phyloP scores from a whole-genome alignment of 2,329 filamentous ascomycete genomes.

The Ustilaginoidea virens region DNA sequence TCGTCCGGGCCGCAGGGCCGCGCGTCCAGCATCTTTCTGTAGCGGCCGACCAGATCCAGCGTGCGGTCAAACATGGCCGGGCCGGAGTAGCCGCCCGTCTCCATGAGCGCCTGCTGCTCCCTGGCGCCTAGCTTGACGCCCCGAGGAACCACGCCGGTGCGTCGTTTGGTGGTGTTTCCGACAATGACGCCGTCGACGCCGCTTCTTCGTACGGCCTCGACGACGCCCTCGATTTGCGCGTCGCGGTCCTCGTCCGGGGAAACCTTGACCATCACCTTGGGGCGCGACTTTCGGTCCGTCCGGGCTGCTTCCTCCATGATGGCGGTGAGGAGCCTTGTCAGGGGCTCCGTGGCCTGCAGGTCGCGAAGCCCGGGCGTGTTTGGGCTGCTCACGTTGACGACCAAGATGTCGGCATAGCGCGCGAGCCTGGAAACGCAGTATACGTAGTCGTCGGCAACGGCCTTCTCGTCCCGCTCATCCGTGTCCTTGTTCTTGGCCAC shows the following conservation, averaged over 20 bases:
- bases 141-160: constrained; percentile 53
- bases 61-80: constrained; percentile 78
- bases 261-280: constrained; percentile 86
- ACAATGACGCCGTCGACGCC: constrained; percentile 94
- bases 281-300: constrained; percentile 52
- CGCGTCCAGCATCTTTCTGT: constrained; percentile 53
- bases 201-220: constrained; percentile 64
- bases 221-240: constrained; percentile 74
- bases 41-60: constrained; percentile 61
- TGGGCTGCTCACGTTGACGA: constrained; percentile 93
- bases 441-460: constrained; percentile 71
- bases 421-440: constrained; percentile 73
- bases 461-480: constrained; percentile 67
- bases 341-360: constrained; percentile 68
- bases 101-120: constrained; percentile 53
- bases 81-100: constrained; percentile 81
- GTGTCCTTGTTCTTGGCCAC: constrained; percentile 95
- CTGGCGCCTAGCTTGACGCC: constrained; percentile 47
- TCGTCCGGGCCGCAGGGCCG: constrained; percentile 17
- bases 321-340: constrained; percentile 65
- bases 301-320: constrained; percentile 66
- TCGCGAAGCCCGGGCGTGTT: constrained; percentile 87
- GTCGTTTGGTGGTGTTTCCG: constrained; percentile 85
- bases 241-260: constrained; percentile 87
- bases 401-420: constrained; percentile 85